Evolutionary conservation across 208 protist species (phyloP).

Genomic region (Trypanosoma caninum): DNA sequence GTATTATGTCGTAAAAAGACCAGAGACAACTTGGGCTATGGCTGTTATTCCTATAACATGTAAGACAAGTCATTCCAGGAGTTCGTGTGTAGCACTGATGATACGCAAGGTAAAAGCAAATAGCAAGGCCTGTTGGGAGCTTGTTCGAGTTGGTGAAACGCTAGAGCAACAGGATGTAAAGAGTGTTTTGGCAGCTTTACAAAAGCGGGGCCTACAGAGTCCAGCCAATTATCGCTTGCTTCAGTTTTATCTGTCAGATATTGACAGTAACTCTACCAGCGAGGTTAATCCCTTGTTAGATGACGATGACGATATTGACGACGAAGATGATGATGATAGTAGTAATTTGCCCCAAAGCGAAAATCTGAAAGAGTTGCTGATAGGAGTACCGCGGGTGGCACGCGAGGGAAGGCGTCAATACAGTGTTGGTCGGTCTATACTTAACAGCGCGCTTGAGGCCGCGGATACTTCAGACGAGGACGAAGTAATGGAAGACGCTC

Average conservation of each 20-base stretch:
- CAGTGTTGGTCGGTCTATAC: conserved; percentile 57
- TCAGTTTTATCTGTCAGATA: conserved; percentile 18
- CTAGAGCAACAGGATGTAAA: conserved; percentile 49
- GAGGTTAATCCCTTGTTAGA: conserved; percentile 6
- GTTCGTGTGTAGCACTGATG: conserved; percentile 63
- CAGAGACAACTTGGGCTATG: conserved; percentile 33
- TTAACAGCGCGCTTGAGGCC: conserved; percentile 25
- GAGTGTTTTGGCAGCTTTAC: conserved; percentile 44
- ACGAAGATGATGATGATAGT: conserved; percentile 28
- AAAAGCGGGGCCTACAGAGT: conserved; percentile 53
- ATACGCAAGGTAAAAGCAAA: conserved; percentile 47
- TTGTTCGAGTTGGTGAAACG: conserved; percentile 64
- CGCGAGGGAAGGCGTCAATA: conserved; percentile 75
- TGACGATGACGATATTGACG: conserved; percentile 16
- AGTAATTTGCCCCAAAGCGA: background rate
- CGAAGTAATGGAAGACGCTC: conserved; percentile 74
- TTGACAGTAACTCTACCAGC: conserved; percentile 4
- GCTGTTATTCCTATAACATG: conserved; percentile 52
- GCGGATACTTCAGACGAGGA: conserved; percentile 57
- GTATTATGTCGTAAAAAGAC: conserved; percentile 60
- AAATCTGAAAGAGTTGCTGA: conserved; percentile 10
- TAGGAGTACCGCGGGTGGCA: conserved; percentile 23
- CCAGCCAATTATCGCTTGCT: conserved; percentile 45
- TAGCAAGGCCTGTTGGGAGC: conserved; percentile 56
- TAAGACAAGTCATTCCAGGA: conserved; percentile 25